Evolutionary conservation across 2,329 filamentous ascomycete genomes (phyloP).

Genomic region (Fusarium chlamydosporum): DNA sequence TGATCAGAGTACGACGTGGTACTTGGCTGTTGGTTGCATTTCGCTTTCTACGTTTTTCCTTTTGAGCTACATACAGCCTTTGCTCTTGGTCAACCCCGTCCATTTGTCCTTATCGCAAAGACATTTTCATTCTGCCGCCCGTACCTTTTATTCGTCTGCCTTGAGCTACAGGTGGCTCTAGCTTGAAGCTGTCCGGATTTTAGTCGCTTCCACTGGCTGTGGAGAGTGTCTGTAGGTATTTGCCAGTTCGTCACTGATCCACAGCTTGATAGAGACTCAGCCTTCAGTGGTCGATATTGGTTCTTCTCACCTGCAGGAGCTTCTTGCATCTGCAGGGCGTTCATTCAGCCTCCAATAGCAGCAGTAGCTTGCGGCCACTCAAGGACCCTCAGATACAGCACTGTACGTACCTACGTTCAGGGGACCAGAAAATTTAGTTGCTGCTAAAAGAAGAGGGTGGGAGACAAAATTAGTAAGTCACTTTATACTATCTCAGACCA

Average conservation of each 20-base stretch:
- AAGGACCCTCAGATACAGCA: constrained; percentile 9
- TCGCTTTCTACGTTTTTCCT: constrained; percentile 6
- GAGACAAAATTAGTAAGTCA: too few species aligned
- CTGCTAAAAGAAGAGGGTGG: too few species aligned
- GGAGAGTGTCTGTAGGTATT: constrained; percentile 6
- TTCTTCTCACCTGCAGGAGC: constrained; percentile 38
- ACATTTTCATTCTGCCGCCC: neutral
- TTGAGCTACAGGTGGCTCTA: constrained; percentile 13
- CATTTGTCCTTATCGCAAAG: neutral
- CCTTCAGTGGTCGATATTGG: constrained; percentile 16
- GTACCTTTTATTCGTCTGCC: constrained; percentile 13
- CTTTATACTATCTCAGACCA: too few species aligned
- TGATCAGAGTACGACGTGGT: constrained; percentile 19
- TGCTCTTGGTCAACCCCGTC: neutral
- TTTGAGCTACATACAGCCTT: constrained; percentile 9
- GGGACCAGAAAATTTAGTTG: too few species aligned
- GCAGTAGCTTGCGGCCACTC: constrained; percentile 27
- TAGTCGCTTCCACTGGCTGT: constrained; percentile 14
- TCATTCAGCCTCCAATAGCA: constrained; percentile 43
- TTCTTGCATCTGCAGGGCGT: constrained; percentile 30
- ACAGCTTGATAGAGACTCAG: constrained; percentile 6
- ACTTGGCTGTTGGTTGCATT: constrained; percentile 4
- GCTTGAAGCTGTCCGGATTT: constrained; percentile 18
- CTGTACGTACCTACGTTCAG: too few species aligned
- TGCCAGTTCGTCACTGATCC: constrained; percentile 19